phyloP scores from a whole-genome alignment of 495 filamentous ascomycete species.

The Hyaloscypha variabilis region DNA sequence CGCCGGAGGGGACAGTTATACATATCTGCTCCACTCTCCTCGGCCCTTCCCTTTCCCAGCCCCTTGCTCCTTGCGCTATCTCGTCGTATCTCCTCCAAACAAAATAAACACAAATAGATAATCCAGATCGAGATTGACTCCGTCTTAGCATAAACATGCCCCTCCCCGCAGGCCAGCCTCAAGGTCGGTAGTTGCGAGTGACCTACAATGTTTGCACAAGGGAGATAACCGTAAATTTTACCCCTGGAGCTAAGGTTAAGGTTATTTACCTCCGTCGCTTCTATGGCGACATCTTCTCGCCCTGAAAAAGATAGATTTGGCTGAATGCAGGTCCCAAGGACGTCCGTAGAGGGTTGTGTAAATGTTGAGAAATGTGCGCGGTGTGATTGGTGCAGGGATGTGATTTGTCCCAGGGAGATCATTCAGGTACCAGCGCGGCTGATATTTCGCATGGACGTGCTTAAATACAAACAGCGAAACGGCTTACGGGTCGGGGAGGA shows the following conservation, averaged over 20 bases:
- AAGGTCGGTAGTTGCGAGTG: too few relatives aligned
- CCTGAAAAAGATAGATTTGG: background rate
- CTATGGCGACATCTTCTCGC: background rate
- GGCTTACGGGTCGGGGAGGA: too few relatives aligned
- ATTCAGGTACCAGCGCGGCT: background rate
- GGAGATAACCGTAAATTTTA: too few relatives aligned
- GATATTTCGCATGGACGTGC: background rate
- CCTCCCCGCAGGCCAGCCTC: too few relatives aligned
- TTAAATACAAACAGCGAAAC: background rate
- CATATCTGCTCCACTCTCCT: too few relatives aligned
- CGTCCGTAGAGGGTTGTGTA: background rate
- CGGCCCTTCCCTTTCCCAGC: too few relatives aligned
- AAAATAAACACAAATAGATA: too few relatives aligned
- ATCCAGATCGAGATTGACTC: too few relatives aligned
- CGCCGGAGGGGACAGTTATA: background rate
- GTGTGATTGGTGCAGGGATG: background rate
- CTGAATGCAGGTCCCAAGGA: background rate
- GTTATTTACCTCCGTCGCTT: background rate
- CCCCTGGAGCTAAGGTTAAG: background rate
- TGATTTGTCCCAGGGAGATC: background rate
- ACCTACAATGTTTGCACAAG: too few relatives aligned
- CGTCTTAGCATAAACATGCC: too few relatives aligned
- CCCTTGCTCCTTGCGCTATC: too few relatives aligned
- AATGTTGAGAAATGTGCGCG: background rate
- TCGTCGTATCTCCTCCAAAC: too few relatives aligned